Evolutionary conservation across 2,329 filamentous ascomycete genomes (phyloP).

Genomic region (Chrysoporthe puriensis): DNA sequence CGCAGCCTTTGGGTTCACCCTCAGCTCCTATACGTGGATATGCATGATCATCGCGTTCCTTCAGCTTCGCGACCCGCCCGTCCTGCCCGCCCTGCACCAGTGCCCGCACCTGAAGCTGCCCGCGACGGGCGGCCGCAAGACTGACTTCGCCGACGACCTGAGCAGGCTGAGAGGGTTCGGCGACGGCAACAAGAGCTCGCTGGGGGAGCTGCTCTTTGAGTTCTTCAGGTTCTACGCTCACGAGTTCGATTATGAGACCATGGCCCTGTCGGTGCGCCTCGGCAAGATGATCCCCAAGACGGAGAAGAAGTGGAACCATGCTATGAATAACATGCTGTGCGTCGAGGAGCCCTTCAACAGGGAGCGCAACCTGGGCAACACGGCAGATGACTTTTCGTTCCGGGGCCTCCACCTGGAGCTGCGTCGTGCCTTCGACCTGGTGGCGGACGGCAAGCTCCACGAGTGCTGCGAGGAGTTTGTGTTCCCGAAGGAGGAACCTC

Average conservation of each 20-base stretch:
- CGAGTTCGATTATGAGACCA: conserved; percentile 86
- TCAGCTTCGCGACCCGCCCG: conserved; percentile 80
- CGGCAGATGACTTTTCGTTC: conserved; percentile 93
- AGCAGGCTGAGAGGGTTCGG: conserved; percentile 76
- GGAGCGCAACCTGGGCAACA: conserved; percentile 88
- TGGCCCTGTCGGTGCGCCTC: conserved; percentile 81
- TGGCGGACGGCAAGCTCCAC: conserved; percentile 77
- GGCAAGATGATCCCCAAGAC: conserved; percentile 71
- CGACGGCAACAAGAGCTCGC: conserved; percentile 75
- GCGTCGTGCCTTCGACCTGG: conserved; percentile 81
- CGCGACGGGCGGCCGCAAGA: conserved; percentile 66
- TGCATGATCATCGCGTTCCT: conserved; percentile 97
- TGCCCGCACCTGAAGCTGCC: conserved; percentile 64
- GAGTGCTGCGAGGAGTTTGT: conserved; percentile 87
- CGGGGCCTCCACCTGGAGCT: conserved; percentile 88
- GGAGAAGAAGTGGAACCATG: conserved; percentile 86
- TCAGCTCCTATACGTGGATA: conserved; percentile 99
- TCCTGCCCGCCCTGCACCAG: conserved; percentile 85
- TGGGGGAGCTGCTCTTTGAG: conserved; percentile 87
- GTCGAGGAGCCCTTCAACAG: conserved; percentile 97
- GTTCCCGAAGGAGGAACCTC: conserved; percentile 80
- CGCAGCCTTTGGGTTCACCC: conserved; percentile 84
- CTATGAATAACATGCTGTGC: conserved; percentile 81
- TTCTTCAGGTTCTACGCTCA: conserved; percentile 96
- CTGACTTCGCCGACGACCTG: conserved; percentile 86